Conservation (phyloP, 1,284 basidiomycete genomes). For the Lignosus rhinocerotis region DNA sequence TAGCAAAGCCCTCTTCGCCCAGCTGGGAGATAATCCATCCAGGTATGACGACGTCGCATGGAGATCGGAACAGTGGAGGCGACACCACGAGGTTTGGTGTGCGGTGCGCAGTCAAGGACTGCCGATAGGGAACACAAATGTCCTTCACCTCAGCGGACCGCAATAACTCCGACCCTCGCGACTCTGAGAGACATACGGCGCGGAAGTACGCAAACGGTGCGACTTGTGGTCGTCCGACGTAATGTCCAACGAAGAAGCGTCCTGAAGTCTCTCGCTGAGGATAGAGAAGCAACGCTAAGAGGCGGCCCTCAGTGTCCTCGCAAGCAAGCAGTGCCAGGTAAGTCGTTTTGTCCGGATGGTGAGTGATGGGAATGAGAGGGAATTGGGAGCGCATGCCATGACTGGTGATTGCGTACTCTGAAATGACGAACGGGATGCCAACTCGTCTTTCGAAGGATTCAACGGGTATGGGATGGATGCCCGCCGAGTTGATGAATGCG, state of each 20-base stretch:
- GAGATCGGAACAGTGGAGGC: constrained; percentile 10
- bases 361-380: constrained; percentile 14
- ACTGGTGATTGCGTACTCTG: constrained; percentile 16
- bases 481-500: constrained; percentile 16
- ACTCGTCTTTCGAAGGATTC: constrained; percentile 9
- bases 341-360: constrained; percentile 10
- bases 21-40: constrained; percentile 8
- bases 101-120: constrained; percentile 1
- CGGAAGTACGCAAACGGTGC: constrained; percentile 18
- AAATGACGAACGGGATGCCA: constrained; percentile 7
- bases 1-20: constrained; percentile 1
- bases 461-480: constrained; percentile 9
- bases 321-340: constrained; percentile 17
- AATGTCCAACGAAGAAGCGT: constrained; percentile 19
- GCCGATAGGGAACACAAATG: constrained; percentile 15
- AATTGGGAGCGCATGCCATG: constrained; percentile 16
- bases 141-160: background rate
- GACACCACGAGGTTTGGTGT: background rate
- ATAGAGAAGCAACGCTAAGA: constrained; percentile 17
- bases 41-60: constrained; percentile 16
- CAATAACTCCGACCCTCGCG: background rate
- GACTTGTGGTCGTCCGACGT: constrained; percentile 15
- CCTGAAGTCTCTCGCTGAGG: constrained; percentile 7
- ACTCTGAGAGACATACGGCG: constrained; percentile 7
- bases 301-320: constrained; percentile 9